These are phyloP conservation scores for Gymnopilus dilepis DNA, from an alignment of 768 basidiomycete genomes.

Conservation along the genomic window DNA sequence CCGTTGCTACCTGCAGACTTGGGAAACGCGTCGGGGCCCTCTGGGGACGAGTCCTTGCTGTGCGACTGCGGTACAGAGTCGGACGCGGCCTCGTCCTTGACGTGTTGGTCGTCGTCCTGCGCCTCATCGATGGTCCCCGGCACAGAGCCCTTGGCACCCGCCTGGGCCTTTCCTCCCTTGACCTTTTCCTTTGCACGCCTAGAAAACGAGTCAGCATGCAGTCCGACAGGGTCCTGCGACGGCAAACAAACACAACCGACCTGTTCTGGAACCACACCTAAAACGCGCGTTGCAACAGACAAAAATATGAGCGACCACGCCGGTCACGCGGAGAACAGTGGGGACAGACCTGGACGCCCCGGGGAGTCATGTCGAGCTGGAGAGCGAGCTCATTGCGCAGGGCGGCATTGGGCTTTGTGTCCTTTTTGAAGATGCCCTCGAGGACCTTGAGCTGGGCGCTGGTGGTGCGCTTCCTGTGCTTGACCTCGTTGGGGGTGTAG, in stretches of 20 bases:
- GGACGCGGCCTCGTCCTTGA: slow-evolving; percentile 23
- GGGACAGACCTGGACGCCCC: slow-evolving; percentile 88
- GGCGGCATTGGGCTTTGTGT: slow-evolving; percentile 89
- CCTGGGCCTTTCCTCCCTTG: slow-evolving; percentile 53
- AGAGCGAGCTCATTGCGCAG: slow-evolving; percentile 80
- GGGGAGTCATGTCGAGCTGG: slow-evolving; percentile 88
- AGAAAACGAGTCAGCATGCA: slow-evolving; percentile 9
- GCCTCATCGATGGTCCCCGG: slow-evolving; percentile 28
- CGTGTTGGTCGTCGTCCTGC: slow-evolving; percentile 23
- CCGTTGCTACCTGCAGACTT: slow-evolving; percentile 30
- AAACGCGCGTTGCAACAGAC: slow-evolving; percentile 23
- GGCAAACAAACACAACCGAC: slow-evolving; percentile 41
- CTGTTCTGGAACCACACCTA: slow-evolving; percentile 94
- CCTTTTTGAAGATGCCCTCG: slow-evolving; percentile 83
- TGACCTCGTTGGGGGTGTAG: slow-evolving; percentile 92
- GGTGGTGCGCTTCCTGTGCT: slow-evolving; percentile 91
- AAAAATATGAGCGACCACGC: slow-evolving; percentile 1
- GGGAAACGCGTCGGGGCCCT: slow-evolving; percentile 30
- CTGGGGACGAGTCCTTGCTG: slow-evolving; percentile 14
- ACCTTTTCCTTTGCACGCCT: slow-evolving; percentile 88
- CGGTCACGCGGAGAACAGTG: not conserved
- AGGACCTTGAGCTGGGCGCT: slow-evolving; percentile 87
- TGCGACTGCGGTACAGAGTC: slow-evolving; percentile 13
- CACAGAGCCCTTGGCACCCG: slow-evolving; percentile 19
- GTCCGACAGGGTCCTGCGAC: slow-evolving; percentile 12